Conservation (phyloP, 2,329 filamentous ascomycete species). For the Fusarium pilosicola region DNA sequence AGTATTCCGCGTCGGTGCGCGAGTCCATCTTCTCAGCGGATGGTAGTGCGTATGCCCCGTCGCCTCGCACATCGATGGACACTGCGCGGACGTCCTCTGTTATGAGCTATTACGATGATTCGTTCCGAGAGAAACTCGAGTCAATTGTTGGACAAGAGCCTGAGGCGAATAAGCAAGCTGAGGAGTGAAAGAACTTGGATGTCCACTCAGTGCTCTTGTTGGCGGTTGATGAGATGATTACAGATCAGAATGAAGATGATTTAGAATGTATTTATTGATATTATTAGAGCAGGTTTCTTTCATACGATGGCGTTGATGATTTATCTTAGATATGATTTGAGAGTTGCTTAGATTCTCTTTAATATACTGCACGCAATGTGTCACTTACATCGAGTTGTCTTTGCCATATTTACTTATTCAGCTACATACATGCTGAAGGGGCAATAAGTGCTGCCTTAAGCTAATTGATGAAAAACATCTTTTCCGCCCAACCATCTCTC, state of each 20-base stretch:
- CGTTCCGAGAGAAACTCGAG: conserved; percentile 27
- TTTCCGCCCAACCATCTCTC: not conserved
- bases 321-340: not conserved
- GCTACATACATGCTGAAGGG: rapidly evolving
- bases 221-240: not conserved
- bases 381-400: not conserved
- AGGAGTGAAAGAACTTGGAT: not conserved
- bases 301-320: not conserved
- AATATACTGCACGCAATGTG: not conserved
- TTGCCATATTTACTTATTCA: not conserved
- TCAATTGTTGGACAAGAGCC: conserved; percentile 19
- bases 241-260: not conserved
- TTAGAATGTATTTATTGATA: not conserved
- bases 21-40: conserved; percentile 22
- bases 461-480: not conserved
- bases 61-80: conserved; percentile 16
- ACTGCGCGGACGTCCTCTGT: conserved; percentile 20
- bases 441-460: not conserved
- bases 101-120: conserved; percentile 28
- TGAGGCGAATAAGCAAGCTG: not conserved
- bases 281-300: not conserved
- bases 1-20: not conserved
- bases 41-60: not conserved
- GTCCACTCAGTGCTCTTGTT: not conserved
- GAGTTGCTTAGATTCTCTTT: not conserved